Base-by-base conservation (phyloP, 1,139 yeast species). In the Taiozyma sp. region DNA sequence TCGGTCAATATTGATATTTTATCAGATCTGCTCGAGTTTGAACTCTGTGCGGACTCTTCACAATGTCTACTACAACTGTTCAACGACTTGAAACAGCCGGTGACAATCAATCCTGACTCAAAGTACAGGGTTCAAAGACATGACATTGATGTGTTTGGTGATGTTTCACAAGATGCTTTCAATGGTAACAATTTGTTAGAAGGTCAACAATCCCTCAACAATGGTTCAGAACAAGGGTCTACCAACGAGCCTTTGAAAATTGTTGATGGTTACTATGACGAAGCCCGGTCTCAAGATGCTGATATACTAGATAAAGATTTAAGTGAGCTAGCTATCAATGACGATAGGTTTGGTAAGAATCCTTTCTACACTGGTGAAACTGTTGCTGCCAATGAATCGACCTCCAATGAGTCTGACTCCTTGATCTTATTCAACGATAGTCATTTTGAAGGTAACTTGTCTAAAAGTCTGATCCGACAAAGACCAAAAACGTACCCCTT, bases 21-120 rank as follows among this genome's bases (percentile, higher is more conserved):
- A 46, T 63, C 80, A 14, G 87, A 82, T 50, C 71, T 74, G 14
- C 63, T 79, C 23, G 75, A 72, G 28, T 48, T 86, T 1, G 84
- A 84, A 41, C 61, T 90, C 2, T 91, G 97, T 70, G 93, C 97
- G 0, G 98, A 92, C 66, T 89, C 97, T 0, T 76, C 84, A 0
- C 86, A 88, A 61, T 81, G 92, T 8, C 68, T 91, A 43, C 58
- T 81, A 2, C 96, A 87, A 57, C 63, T 88, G 23, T 55, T 86
- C 14, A 84, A 80, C 56, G 96, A 90, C 60, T 71, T 91, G 62
- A 88, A 86, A 59, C 80, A 81, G 13, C 92, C 92, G 0, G 69
- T 87, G 4, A 71, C 74, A 14, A 79, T 83, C 57, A 73, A 74
- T 1, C 83, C 81, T 55, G 79, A 79, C 8, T 81, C 81, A 27